Evolutionary conservation across 805 yeast species (phyloP).

Genomic region (Hanseniaspora lachancei): DNA sequence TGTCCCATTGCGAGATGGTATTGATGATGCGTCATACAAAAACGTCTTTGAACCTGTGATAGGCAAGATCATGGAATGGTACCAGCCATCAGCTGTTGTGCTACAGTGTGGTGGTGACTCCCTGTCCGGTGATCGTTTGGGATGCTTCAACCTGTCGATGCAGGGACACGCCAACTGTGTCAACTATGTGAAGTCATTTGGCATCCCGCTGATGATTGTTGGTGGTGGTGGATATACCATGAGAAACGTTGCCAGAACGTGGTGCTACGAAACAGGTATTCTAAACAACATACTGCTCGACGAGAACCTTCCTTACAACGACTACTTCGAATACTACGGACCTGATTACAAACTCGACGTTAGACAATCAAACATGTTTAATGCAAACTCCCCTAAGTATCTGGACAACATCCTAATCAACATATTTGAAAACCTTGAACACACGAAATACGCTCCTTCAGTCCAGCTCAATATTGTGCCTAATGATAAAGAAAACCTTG

Average conservation of each 20-base stretch:
- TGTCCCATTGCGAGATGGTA: conserved; percentile 83
- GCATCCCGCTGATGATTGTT: conserved; percentile 82
- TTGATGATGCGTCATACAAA: conserved; percentile 61
- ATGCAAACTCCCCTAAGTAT: conserved; percentile 88
- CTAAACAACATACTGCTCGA: conserved; percentile 68
- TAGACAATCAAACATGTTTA: conserved; percentile 89
- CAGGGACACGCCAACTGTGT: conserved; percentile 94
- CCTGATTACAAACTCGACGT: conserved; percentile 94
- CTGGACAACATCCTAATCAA: conserved; percentile 69
- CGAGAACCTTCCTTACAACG: conserved; percentile 82
- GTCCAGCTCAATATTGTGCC: conserved; percentile 89
- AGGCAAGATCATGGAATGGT: conserved; percentile 75
- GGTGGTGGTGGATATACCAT: conserved; percentile 99
- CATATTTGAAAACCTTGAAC: conserved; percentile 64
- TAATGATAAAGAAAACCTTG: conserved; percentile 70
- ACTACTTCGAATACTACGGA: conserved; percentile 92
- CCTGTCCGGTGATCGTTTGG: conserved; percentile 84
- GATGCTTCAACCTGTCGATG: conserved; percentile 89
- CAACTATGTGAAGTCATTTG: conserved; percentile 69
- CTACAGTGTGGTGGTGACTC: conserved; percentile 98
- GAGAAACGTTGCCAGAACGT: conserved; percentile 87
- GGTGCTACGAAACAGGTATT: conserved; percentile 89
- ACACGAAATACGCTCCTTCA: conserved; percentile 93
- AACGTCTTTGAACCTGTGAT: conserved; percentile 51
- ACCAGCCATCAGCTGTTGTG: conserved; percentile 92